Conservation (phyloP, 1,139 yeast species). For the Geotrichum phurueaensis region DNA sequence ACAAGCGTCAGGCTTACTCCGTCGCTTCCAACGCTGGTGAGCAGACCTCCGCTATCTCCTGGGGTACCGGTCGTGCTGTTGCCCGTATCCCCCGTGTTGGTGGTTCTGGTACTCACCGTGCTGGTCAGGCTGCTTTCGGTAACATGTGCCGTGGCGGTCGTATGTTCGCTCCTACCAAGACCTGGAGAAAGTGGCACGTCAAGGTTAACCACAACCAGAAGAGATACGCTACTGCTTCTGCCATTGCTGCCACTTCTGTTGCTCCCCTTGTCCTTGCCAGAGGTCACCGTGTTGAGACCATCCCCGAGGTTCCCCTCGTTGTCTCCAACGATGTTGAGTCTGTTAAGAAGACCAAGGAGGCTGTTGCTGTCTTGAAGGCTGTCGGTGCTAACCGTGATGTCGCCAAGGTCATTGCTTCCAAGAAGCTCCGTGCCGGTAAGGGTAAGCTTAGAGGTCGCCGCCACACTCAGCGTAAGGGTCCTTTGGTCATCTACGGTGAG, state of each 20-base stretch:
- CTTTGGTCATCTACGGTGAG: slow-evolving; percentile 95
- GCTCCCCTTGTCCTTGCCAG: slow-evolving; percentile 98
- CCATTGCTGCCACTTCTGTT: slow-evolving; percentile 98
- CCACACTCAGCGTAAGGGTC: slow-evolving; percentile 99
- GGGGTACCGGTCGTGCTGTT: slow-evolving; percentile 99
- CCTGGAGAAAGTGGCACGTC: slow-evolving; percentile 99
- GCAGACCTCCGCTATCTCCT: slow-evolving; percentile 99
- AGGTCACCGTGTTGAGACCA: slow-evolving; percentile 99
- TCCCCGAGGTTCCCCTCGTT: slow-evolving; percentile 98
- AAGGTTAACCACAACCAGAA: slow-evolving; percentile 99
- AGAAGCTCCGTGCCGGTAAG: slow-evolving; percentile 99
- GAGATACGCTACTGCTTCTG: slow-evolving; percentile 99
- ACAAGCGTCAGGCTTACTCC: slow-evolving; percentile 99
- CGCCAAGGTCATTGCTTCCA: slow-evolving; percentile 95
- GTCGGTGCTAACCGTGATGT: slow-evolving; percentile 99
- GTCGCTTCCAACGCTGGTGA: slow-evolving; percentile 99
- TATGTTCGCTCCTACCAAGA: slow-evolving; percentile 99
- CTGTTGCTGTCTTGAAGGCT: slow-evolving; percentile 96
- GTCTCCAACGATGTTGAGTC: slow-evolving; percentile 91
- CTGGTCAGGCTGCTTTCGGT: slow-evolving; percentile 99
- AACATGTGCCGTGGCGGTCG: slow-evolving; percentile 99
- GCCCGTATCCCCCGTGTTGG: slow-evolving; percentile 99
- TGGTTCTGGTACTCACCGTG: slow-evolving; percentile 99
- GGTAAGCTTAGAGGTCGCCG: slow-evolving; percentile 99
- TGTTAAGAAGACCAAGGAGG: slow-evolving; percentile 95